Evolutionary conservation across 495 filamentous ascomycete species (phyloP).

Genomic region (Daldinia decipiens): DNA sequence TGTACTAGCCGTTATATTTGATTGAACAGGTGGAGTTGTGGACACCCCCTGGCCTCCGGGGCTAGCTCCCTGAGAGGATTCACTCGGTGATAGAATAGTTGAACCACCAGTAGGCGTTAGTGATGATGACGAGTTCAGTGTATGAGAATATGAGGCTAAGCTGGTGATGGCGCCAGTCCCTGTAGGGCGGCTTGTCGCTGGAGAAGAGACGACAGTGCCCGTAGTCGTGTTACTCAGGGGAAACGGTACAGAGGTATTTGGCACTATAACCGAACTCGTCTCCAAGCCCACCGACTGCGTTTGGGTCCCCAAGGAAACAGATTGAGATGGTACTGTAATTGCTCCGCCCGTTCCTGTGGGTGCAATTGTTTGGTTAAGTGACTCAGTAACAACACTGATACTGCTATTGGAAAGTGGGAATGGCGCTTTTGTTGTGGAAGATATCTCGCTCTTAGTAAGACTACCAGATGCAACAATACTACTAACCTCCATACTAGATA

Average conservation of each 20-base stretch:
- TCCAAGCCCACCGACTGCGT: conserved; percentile 11
- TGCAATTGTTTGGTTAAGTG: conserved; percentile 3
- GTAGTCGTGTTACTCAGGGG: conserved; percentile 40
- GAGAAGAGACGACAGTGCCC: conserved; percentile 21
- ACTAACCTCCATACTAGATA: conserved; percentile 33
- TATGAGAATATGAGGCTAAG: conserved; percentile 16
- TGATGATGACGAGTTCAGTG: conserved; percentile 23
- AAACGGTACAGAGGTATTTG: conserved; percentile 30
- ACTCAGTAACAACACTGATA: conserved; percentile 9
- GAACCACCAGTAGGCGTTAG: conserved; percentile 25
- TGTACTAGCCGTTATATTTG: conserved; percentile 8
- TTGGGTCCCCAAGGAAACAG: conserved; percentile 3
- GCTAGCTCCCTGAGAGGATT: conserved; percentile 10
- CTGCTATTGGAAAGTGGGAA: conserved; percentile 34
- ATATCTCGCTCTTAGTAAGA: conserved; percentile 24
- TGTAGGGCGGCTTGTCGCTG: conserved; percentile 10
- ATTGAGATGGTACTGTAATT: conserved; percentile 9
- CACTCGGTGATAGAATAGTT: not conserved
- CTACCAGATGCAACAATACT: conserved; percentile 38
- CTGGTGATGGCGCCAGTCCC: conserved; percentile 23
- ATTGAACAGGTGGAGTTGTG: conserved; percentile 1
- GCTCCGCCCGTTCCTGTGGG: conserved; percentile 14
- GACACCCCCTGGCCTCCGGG: conserved; percentile 12
- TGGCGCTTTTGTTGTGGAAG: conserved; percentile 17
- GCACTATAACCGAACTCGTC: conserved; percentile 24